Base-by-base conservation (phyloP, 768 basidiomycete species). In the Russula sp. region DNA sequence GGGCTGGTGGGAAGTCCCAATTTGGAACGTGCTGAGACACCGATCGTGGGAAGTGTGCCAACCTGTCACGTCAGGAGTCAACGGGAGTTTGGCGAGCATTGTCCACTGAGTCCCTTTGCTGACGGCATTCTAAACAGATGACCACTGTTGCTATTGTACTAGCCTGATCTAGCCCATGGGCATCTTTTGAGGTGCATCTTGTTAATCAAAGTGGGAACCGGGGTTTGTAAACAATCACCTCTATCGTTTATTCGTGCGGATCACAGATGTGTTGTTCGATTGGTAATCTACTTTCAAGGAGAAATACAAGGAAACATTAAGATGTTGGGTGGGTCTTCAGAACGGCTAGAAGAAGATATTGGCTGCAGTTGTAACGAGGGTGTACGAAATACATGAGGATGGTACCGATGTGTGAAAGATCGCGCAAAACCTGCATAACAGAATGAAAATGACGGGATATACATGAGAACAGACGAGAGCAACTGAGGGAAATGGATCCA, bases 351-450 rank as follows among this genome's bases (percentile, higher is more conserved):
- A 65, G 50, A 64, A 47, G 58, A 64, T 64, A 66, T 56, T 66
- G 63, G 58, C 57, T 66, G 66, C 51, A 66, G 39, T 54, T 53
- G 51, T 58, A 54, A 55, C 51, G 14, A 18, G 34, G 48, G 20
- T 20, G 48, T 59, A 64, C 51, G 65, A 64, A 66, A 66, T 66
- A 66, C 66, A 66, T 32, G 58, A 58, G 56, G 63, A 55, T 64
- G 53, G 54, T 64, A 64, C 58, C 45, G 58, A 64, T 55, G 57
- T 64, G 53, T 59, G 53, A 55, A 65, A 61, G 57, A 57, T 65
- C 50, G 59, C 65, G 56, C 62, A 67, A 60, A 64, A 39, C 59
- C 56, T 44, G 47, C 62, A 63, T 57, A 63, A 58, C 51, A 57
- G 31, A 34, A 54, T 63, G 65, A 57, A 50, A 32, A 37, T 40